Conservation (phyloP, 2,329 filamentous ascomycete species). For the Arachnomyces sp. region DNA sequence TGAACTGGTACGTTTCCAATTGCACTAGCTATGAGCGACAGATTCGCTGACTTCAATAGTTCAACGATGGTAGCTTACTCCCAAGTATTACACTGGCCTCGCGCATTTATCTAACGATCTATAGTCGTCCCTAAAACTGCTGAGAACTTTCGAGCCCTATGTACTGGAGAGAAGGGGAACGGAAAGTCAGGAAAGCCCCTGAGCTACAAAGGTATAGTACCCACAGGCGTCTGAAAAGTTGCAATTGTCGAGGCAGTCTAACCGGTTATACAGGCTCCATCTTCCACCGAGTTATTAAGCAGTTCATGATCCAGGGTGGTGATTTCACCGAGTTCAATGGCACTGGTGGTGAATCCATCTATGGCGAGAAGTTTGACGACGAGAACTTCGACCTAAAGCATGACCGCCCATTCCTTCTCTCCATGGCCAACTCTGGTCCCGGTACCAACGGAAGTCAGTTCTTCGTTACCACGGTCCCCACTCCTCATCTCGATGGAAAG, state of each 20-base stretch:
- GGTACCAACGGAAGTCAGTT: slow-evolving; percentile 97
- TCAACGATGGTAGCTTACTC: slow-evolving; percentile 37
- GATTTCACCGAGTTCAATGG: slow-evolving; percentile 94
- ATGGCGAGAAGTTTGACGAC: slow-evolving; percentile 93
- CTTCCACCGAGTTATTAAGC: slow-evolving; percentile 97
- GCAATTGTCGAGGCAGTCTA: slow-evolving; percentile 1
- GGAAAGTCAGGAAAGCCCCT: slow-evolving; percentile 76
- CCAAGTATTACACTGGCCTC: neutral
- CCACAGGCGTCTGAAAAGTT: neutral
- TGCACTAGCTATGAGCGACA: neutral
- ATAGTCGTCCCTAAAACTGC: slow-evolving; percentile 69
- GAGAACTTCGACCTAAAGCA: slow-evolving; percentile 93
- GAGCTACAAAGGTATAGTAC: slow-evolving; percentile 64
- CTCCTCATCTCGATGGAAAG: slow-evolving; percentile 89
- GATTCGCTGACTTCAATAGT: slow-evolving; percentile 25
- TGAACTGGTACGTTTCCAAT: slow-evolving; percentile 56
- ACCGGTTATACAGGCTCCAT: slow-evolving; percentile 49
- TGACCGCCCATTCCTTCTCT: slow-evolving; percentile 83
- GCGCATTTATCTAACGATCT: neutral
- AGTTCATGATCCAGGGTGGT: slow-evolving; percentile 97
- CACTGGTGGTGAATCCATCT: slow-evolving; percentile 94
- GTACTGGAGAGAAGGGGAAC: slow-evolving; percentile 64
- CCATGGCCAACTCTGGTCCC: slow-evolving; percentile 95
- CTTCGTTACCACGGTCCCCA: slow-evolving; percentile 94
- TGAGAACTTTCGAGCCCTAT: slow-evolving; percentile 76